Base-by-base conservation (phyloP, 805 yeast species). In the Metschnikowia arizonensis region DNA sequence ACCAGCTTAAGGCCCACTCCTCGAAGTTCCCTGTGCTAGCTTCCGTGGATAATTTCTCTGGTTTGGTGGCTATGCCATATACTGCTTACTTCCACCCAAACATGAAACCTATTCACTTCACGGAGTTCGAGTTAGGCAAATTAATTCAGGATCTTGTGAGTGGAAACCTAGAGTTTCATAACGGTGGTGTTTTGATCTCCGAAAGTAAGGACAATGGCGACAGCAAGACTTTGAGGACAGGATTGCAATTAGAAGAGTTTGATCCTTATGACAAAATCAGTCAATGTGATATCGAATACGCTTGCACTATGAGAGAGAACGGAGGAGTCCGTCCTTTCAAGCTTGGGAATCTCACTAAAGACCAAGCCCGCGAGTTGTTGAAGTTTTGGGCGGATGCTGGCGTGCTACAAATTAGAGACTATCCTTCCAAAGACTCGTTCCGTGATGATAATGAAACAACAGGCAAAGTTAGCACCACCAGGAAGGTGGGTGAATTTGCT, bases 11-110 rank as follows among this genome's bases (percentile, higher is more conserved):
- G 42, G 59, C 74, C 12, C 57, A 56, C 30, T 87, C 85, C 50
- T 48, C 63, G 2, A 46, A 59, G 12, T 61, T 69, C 31, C 90
- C 91, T 4, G 83, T 84, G 8, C 68, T 78, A 41, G 69, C 88
- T 34, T 74, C 95, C 2, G 73, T 88, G 34, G 97, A 89, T 62
- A 82, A 85, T 58, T 74, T 88, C 58, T 81, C 87, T 48, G 79
- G 82, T 3, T 64, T 87, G 46, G 61, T 81, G 10, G 76, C 81
- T 31, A 57, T 65, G 25, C 73, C 85, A 5, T 63, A 64, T 42
- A 78, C 95, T 7, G 72, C 66, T 33, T 88, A 89, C 66, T 75
- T 77, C 54, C 76, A 82, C 57, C 63, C 74, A 1, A 68, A 78
- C 19, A 80, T 81, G 65, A 61, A 67, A 33, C 74, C 74, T 8